Percentiles rank a stretch among this genome's conserved stretches.
Evolutionary conservation across 768 basidiomycete genomes (phyloP).

Genomic region (Phaeolepiota aurea): DNA sequence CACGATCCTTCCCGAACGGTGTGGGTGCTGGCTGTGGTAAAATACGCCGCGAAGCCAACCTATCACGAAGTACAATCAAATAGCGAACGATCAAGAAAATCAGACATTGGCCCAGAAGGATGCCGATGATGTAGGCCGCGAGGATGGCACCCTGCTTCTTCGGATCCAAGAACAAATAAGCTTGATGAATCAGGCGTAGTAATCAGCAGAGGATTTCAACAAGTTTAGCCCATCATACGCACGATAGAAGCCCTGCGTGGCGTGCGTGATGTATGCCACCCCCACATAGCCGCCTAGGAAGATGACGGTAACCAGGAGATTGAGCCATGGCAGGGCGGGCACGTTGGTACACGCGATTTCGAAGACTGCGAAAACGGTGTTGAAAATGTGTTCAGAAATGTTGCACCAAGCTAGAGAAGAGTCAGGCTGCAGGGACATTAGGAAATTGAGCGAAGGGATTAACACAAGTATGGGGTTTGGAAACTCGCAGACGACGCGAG

Average conservation of each 20-base stretch:
- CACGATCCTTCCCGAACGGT: too few relatives aligned
- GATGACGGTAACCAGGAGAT: conserved; percentile 36
- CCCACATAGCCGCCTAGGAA: conserved; percentile 51
- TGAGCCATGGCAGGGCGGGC: conserved; percentile 43
- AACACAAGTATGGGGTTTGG: neutral
- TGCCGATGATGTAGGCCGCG: conserved; percentile 57
- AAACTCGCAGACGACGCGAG: conserved; percentile 5
- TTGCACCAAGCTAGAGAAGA: conserved; percentile 37
- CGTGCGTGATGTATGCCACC: conserved; percentile 60
- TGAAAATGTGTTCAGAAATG: conserved; percentile 54
- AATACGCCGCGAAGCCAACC: conserved; percentile 3
- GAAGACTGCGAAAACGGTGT: conserved; percentile 44
- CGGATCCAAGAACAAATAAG: conserved; percentile 62
- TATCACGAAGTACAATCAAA: conserved; percentile 27
- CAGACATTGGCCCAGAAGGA: conserved; percentile 40
- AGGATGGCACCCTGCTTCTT: conserved; percentile 28
- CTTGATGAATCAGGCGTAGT: conserved; percentile 23
- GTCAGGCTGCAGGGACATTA: too few relatives aligned
- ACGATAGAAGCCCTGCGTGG: conserved; percentile 60
- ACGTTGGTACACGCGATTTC: conserved; percentile 51
- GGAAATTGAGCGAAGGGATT: too few relatives aligned
- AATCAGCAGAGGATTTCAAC: conserved; percentile 2
- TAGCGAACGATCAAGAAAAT: conserved; percentile 43
- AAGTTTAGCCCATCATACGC: conserved; percentile 14
- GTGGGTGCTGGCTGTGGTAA: too few relatives aligned